Evolutionary conservation across 2,329 filamentous ascomycete genomes (phyloP), one percentile per base, ranked within the genome.

Genomic region (Cercospora sp.): DNA sequence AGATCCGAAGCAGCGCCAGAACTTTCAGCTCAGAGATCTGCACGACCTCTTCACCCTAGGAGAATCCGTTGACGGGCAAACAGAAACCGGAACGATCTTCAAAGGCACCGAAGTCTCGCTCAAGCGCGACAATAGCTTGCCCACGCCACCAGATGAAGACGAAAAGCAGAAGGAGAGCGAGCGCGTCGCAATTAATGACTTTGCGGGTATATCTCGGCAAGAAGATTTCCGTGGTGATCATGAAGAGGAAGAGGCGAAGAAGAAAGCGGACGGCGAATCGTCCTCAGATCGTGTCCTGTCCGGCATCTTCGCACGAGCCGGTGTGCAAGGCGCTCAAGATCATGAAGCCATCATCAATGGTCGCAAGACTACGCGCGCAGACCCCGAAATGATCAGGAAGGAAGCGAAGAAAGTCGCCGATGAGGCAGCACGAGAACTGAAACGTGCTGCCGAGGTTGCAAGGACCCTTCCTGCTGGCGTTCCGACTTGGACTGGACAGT

Each of bases 401-500:
- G 93, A 97, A 80, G 94, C 94, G 0, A 90, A 90, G 74, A 87
- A 88, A 43, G 88, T 96, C 2, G 94, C 93, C 2, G 88, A 90
- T 0, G 84, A 91, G 75, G 94, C 94, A 1, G 92, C 92, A 0
- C 87, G 86, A 24, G 90, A 92, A 71, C 87, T 98, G 1, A 88
- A 89, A 32, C 88, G 88, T 68, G 89, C 93, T 9, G 89, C 88
- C 51, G 88, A 94, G 75, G 85, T 90, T 32, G 93, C 94, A 2
- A 86, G 88, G 10, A 85, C 84, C 8, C 84, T 94, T 1, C 92
- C 92, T 0, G 89, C 93, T 34, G 94, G 94, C 7, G 93, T 91
- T 0, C 92, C 95, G 8, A 97, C 94, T 0, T 98, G 94, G 94
- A 98, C 94, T 0, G 94, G 95, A 1, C 88, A 91, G 73, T 88